These are phyloP conservation scores for Talaromyces sp. DNA, from an alignment of 2,329 filamentous ascomycete species.

Conservation along the genomic window DNA sequence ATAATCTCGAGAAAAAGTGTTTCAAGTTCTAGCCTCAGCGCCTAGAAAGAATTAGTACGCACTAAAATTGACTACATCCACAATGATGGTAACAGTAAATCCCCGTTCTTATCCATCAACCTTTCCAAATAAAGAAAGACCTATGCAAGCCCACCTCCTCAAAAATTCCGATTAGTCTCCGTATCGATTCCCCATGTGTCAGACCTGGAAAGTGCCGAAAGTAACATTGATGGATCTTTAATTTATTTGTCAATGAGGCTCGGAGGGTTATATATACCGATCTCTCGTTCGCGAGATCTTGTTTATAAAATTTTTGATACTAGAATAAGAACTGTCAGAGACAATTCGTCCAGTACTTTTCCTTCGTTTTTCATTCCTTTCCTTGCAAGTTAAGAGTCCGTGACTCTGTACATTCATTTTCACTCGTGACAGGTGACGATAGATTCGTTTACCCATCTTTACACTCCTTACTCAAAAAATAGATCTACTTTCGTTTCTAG, in stretches of 20 bases:
- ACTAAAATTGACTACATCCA: background rate
- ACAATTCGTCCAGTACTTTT: background rate
- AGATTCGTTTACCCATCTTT: slow-evolving; percentile 6
- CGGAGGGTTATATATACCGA: background rate
- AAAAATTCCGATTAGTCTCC: background rate
- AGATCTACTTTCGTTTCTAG: background rate
- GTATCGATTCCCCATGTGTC: background rate
- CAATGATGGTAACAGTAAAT: background rate
- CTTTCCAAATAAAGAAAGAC: background rate
- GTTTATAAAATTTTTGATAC: background rate
- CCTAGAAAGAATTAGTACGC: background rate
- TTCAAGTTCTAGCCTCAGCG: slow-evolving; percentile 2
- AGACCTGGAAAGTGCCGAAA: background rate
- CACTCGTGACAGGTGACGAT: background rate
- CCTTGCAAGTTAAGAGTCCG: slow-evolving; percentile 8
- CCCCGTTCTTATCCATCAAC: background rate
- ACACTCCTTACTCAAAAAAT: background rate
- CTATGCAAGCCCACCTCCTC: background rate
- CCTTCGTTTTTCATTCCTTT: background rate
- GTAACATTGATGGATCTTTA: background rate
- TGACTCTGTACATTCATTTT: slow-evolving; percentile 15
- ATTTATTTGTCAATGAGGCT: background rate
- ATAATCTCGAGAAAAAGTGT: background rate
- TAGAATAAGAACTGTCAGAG: background rate
- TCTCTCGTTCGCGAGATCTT: background rate